Evolutionary conservation across 257 asterid genomes (phyloP), one percentile per base, ranked within the genome.

Genomic region (Misopates orontium): DNA sequence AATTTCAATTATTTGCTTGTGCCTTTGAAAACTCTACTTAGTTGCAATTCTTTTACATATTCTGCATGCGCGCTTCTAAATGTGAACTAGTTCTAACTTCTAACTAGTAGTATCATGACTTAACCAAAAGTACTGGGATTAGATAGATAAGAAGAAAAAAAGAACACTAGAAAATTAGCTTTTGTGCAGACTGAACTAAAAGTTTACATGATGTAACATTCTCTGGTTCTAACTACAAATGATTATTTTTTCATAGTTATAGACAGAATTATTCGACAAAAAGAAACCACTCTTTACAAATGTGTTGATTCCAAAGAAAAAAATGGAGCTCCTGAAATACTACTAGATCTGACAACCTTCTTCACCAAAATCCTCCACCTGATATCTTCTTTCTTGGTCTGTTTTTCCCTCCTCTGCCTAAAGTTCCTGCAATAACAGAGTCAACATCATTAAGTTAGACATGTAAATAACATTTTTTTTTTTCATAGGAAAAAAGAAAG

Each of bases 311-410:
- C 89, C 82, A 85, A 52, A 51, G 95, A 74, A 76, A 91, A 89
- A 75, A 71, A 83, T 25, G 95, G 95, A 10, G 83, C 94, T 66
- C 98, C 98, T 16, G 79, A 72, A 64, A 91, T 83, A 72, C 95
- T 89, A 77, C 77, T 91, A 62, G 98, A 86, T 69, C 98, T 88
- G 83, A 89, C 84, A 25, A 91, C 85, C 71, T 80, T 91, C 68
- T 82, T 81, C 71, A 89, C 92, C 82, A 91, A 73, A 67, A 80
- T 83, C 68, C 89, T 85, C 98, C 96, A 88, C 71, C 85, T 88
- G 14, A 70, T 74, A 12, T 82, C 89, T 20, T 88, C 96, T 73
- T 88, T 89, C 92, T 78, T 88, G 81, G 69, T 79, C 19, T 83
- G 85, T 39, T 62, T 74, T 78, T 75, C 80, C 28, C 85, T 81